phyloP scores from a whole-genome alignment of 23 red algal genomes.

The Gracilaria vermiculophylla region DNA sequence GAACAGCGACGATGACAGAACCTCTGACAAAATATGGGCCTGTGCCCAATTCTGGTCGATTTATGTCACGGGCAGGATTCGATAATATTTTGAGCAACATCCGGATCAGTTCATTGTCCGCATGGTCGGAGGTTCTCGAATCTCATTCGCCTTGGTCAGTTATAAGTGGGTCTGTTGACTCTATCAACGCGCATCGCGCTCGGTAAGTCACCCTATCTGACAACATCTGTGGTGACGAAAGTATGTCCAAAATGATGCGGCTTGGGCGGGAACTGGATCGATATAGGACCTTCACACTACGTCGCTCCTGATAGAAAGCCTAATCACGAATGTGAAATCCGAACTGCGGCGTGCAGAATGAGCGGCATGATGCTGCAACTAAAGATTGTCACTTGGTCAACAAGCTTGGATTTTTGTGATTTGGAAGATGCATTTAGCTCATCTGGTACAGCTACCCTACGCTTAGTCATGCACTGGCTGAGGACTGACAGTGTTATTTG shows the following conservation, averaged over 20 bases:
- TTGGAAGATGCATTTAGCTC: no score
- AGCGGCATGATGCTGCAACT: not conserved
- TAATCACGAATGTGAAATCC: not conserved
- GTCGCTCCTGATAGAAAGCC: slow-evolving; percentile 1
- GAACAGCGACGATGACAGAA: no score
- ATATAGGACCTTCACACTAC: not conserved
- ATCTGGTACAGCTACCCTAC: not conserved
- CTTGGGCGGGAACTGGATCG: not conserved
- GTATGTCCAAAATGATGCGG: no score
- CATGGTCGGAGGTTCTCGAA: no score
- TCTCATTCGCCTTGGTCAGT: no score
- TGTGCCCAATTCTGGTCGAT: no score
- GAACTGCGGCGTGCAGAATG: not conserved
- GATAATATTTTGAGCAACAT: no score
- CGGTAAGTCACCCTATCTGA: not conserved
- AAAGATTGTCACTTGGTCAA: no score
- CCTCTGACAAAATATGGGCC: no score
- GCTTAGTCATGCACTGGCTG: not conserved
- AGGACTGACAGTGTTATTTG: not conserved
- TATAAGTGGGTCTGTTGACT: not conserved
- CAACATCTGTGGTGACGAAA: not conserved
- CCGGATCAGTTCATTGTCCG: no score
- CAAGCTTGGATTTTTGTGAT: no score
- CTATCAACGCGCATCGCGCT: not conserved
- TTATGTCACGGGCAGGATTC: no score